Base-by-base conservation (phyloP, 23 red algal genomes). In the Gracilaria domingensis region DNA sequence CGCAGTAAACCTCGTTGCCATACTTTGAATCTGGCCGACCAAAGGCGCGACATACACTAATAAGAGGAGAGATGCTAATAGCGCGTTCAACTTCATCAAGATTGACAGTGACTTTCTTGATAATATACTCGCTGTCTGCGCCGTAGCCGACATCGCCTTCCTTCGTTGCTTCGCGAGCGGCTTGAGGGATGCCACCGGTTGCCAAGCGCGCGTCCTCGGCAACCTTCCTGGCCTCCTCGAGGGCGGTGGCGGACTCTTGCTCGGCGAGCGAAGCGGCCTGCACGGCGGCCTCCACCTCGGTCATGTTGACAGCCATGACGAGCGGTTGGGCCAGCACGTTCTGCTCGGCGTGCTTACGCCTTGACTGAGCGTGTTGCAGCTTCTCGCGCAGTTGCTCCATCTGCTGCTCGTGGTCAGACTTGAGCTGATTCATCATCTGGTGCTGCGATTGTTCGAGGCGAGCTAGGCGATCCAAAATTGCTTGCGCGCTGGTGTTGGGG, bases 1-100 rank as follows among this genome's bases (percentile, higher is more conserved):
- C 80, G 47, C 91, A 94, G 42, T 87, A 94, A 36, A 94, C 91
- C 44, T 94, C 91, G 38, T 94, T 87, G 16, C 91, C 91, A 79
- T 86, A 94, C 83, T 94, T 94, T 39, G 83, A 36, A 80, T 94
- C 91, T 64, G 91, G 91, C 17, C 72, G 64, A 36, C 91, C 91
- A 65, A 94, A 94, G 16, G 91, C 91, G 34, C 91, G 81, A 78
- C 81, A 85, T 25, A 87, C 73, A 37, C 81, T 85, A 29, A 94
- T 81, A 29, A 94, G 66, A 36, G 81, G 36, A 57, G 51, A 79
- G 26, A 45, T 80, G 30, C 71, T 55, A 32, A 94, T 81, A 3
- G 62, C 71, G 7, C 91, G 61, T 66, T 94, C 91, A 7, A 94
- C 91, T 38, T 94, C 91, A 28, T 94, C 91, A 26, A 94, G 75